Base-by-base conservation (phyloP, 495 filamentous ascomycete species). In the Hypoxylon rickii region DNA sequence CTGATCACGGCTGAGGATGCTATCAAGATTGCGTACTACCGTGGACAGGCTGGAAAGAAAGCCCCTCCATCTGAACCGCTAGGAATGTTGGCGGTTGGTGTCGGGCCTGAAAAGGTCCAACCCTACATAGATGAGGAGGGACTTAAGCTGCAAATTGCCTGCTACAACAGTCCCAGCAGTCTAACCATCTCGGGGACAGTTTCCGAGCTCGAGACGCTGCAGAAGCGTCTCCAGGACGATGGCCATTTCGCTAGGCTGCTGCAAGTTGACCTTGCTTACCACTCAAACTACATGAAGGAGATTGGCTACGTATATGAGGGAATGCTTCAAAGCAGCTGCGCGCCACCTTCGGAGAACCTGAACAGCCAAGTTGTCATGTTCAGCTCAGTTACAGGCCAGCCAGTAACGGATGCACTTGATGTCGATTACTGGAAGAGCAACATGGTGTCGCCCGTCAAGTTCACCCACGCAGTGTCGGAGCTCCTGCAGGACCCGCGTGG, bases 231-330 rank as follows among this genome's bases (percentile, higher is more conserved):
- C 0, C 67, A 78, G 2, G 74, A 66, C 0, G 64, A 75, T n/a
- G 47, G 54, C 0, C 73, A 65, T 16, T 81, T 82, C 51, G 72
- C 67, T 32, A 69, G 83, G 18, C 65, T 71, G 7, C 73, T 88
- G 0, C 65, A 70, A 7, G 82, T 87, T 11, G 73, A 80, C 26
- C 66, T 74, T 13, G 85, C 83, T 0, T 89, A 84, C 51, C 86
- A 89, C 56, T 87, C 84, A 0, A 73, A 77, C 44, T 79, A 86
- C 53, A 87, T 88, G 78, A 49, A 69, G 15, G 44, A 68, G n/a
- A 63, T 75, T 3, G 73, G 68, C 19, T 56, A 71, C 32, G 64
- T 68, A 12, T 77, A 79, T 44, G 22, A 31, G n/a, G 39, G 29
- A 7, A 32, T 39, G 10, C 22, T 45, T 15, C 10, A 16, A 4